phyloP scores from a whole-genome alignment of 306 rosid species.

The Abrus precatorius region DNA sequence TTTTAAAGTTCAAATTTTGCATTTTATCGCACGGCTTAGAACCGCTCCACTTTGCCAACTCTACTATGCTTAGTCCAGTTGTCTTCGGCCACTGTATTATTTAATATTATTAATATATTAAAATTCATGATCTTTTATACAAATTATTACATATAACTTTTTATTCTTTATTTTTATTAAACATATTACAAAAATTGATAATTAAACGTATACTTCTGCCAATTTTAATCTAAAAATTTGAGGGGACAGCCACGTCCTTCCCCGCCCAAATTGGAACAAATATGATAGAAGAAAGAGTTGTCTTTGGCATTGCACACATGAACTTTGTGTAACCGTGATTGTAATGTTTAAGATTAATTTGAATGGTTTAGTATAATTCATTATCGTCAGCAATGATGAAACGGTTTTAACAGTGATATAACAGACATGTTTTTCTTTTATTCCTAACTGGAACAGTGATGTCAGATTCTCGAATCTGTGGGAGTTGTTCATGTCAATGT shows the following conservation, averaged over 20 bases:
- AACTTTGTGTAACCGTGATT: neutral
- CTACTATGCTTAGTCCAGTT: no score
- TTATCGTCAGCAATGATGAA: neutral
- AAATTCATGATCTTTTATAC: no score
- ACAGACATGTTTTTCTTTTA: neutral
- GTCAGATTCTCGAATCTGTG: neutral
- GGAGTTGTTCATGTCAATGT: neutral
- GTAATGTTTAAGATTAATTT: neutral
- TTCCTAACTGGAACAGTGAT: neutral
- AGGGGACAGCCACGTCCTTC: neutral
- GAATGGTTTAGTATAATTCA: neutral
- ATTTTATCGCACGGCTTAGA: no score
- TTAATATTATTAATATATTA: no score
- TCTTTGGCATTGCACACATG: neutral
- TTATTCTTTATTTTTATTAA: no score
- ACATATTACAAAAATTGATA: no score
- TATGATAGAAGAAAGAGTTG: neutral
- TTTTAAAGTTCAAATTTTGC: no score
- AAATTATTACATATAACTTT: no score
- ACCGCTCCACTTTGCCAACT: no score
- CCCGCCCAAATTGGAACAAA: neutral
- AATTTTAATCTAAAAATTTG: no score
- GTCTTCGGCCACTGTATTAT: no score
- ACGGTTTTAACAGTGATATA: neutral
- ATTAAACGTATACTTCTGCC: no score